Evolutionary conservation across 2,329 filamentous ascomycete species (phyloP).

Genomic region (Pseudogymnoascus sp.): DNA sequence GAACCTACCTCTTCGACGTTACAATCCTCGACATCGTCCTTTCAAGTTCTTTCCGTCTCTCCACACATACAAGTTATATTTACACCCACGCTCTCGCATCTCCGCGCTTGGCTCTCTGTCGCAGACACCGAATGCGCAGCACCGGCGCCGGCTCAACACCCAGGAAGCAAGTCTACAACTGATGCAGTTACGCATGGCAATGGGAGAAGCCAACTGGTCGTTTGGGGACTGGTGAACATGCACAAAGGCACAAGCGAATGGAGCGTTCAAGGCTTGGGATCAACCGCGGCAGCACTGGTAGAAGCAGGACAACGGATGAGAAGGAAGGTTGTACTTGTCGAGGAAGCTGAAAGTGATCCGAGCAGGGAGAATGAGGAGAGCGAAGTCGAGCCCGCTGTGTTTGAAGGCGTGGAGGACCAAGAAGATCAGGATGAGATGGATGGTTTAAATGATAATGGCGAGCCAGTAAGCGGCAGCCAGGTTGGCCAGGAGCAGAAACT

Average conservation of each 20-base stretch:
- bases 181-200: conserved; percentile 25
- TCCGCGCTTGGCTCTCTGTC: conserved; percentile 66
- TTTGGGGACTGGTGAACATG: conserved; percentile 57
- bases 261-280: conserved; percentile 64
- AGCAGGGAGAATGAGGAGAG: conserved; percentile 18
- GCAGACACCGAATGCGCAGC: conserved; percentile 29
- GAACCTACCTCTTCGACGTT: conserved; percentile 25
- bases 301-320: conserved; percentile 46
- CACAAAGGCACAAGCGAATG: conserved; percentile 64
- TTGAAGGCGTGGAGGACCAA: conserved; percentile 30
- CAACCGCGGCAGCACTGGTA: conserved; percentile 53
- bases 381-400: conserved; percentile 30
- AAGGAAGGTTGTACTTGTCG: conserved; percentile 40
- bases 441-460: conserved; percentile 24
- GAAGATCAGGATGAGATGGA: conserved; percentile 15
- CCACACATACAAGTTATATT: conserved; percentile 64
- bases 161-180: neutral
- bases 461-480: conserved; percentile 25
- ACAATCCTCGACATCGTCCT: conserved; percentile 45
- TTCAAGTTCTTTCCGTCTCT: conserved; percentile 61
- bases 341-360: conserved; percentile 28
- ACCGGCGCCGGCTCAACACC: conserved; percentile 26
- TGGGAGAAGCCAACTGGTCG: conserved; percentile 40
- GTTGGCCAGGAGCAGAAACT: conserved; percentile 23
- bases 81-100: conserved; percentile 64